Base-by-base conservation (phyloP, 306 rosid genomes). In the Cucurbita ficifolia region DNA sequence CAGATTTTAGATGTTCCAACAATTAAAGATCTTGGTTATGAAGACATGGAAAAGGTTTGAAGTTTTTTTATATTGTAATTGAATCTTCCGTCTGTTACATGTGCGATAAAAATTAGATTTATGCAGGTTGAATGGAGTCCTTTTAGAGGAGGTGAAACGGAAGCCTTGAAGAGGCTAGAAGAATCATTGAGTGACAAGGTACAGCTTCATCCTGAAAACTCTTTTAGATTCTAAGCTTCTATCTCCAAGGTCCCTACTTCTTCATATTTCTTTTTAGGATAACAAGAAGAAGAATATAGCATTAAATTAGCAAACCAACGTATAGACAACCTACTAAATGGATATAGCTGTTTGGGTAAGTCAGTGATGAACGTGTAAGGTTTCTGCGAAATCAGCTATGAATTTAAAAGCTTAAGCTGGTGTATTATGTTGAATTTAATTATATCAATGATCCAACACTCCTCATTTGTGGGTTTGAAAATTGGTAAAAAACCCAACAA, bases 91-190 rank as follows among this genome's bases (percentile, higher is more conserved):
- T 79, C 75, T 17, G 8, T 7, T 29, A 57, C 54, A 43, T 77
- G 51, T 73, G 69, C 35, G 48, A 57, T 63, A 76, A 67, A 48
- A 81, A 72, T 54, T 63, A 65, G 60, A 71, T 78, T 4, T n/a
- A 18, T 83, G 82, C 94, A 93, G 98, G 90, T 81, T 55, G 89
- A 82, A 38, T 80, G 79, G 67, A 79, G 89, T 80, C 98, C 96
- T 79, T 90, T 93, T 60, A 88, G 73, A 87, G 98, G 98, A 4
- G 98, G 98, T 79, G 98, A 93, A 77, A 86, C 97, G 17, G 96
- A 90, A 87, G 97, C 94, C 24, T 79, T 93, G 82, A 85, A 79
- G 86, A 87, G 92, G 82, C 81, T 93, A 76, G 81, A 77, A 73
- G 87, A 88, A 76, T 82, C 88, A 72, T 81, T 88, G 73, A 75